Evolutionary conservation across 345 rosid species (phyloP).

Genomic region (Sonneratia alba): DNA sequence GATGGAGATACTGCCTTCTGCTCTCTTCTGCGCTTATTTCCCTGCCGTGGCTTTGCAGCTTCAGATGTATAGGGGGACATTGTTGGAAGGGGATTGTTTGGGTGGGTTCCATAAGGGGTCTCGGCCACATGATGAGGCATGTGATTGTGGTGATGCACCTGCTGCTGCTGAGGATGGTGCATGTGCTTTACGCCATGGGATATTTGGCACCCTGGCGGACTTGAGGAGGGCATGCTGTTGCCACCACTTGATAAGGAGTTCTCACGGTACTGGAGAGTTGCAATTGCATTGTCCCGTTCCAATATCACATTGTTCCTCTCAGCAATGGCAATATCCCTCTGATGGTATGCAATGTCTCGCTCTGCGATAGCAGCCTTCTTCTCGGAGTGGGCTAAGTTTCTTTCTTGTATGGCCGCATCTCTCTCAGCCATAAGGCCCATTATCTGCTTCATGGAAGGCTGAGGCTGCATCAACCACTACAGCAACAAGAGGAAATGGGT

Average conservation of each 20-base stretch:
- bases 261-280: too few species aligned
- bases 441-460: constrained; percentile 99
- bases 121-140: constrained; percentile 41
- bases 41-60: constrained; percentile 52
- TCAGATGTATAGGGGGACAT: constrained; percentile 44
- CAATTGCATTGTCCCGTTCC: too few species aligned
- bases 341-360: too few species aligned
- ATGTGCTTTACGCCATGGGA: constrained; percentile 14
- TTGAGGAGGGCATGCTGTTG: too few species aligned
- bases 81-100: constrained; percentile 47
- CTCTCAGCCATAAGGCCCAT: constrained; percentile 95
- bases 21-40: constrained; percentile 56
- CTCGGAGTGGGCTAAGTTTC: too few species aligned
- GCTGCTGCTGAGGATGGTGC: constrained; percentile 60
- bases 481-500: background rate
- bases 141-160: constrained; percentile 7
- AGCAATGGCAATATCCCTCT: too few species aligned
- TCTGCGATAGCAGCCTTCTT: too few species aligned
- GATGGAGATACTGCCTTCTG: constrained; percentile 30
- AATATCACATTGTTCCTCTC: too few species aligned
- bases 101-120: constrained; percentile 44
- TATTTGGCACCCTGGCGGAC: background rate
- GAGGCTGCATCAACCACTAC: constrained; percentile 93
- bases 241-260: too few species aligned
- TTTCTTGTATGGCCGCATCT: too few species aligned